Evolutionary conservation across 176 grass and related monocot genomes (phyloP), one percentile per base, ranked within the genome.

Genomic region (Eragrostis curvula): DNA sequence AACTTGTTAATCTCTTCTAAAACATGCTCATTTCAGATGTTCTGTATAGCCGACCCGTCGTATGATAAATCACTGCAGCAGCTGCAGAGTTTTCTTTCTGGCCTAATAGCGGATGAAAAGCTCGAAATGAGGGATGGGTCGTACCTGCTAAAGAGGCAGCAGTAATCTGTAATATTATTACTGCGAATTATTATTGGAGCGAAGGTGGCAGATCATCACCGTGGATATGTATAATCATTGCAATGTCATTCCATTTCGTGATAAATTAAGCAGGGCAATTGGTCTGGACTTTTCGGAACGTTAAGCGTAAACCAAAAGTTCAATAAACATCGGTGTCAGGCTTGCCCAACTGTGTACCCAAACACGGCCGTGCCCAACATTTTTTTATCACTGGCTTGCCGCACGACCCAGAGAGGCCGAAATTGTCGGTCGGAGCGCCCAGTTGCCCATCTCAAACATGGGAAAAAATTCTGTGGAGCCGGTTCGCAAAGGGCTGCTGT

Each of bases 1-100:
- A 15, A 17, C 20, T 36, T 40, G 48, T 21, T 40, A 17, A 18
- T 46, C 43, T 63, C n/a, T 63, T 80, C 36, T 28, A 3, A 70
- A 32, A 15, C 25, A n/a, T 53, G 17, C 41, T 60, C 3, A 11
- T 69, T 81, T 85, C 96, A 98, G 95, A 98, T 98, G 90, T 98
- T 98, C 73, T 98, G 96, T 32, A 79, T 90, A 70, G 88, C 96
- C 2, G 96, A 98, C 25, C 96, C 92, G 71, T 94, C 92, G 62
- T 98, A 98, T 47, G 96, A 98, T 70, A 98, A 98, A 74, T 95
- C 96, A 13, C 90, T 95, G 71, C 92, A 95, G 63, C 92, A 98
- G 61, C 77, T 98, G 59, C 96, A 98, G 82, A 79, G 92, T 78
- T 98, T 98, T 84, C 86, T 98, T 77, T 85, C 92, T 52, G 92